Conservation (phyloP, 768 basidiomycete genomes). For the Plicaturopsis crispa region DNA sequence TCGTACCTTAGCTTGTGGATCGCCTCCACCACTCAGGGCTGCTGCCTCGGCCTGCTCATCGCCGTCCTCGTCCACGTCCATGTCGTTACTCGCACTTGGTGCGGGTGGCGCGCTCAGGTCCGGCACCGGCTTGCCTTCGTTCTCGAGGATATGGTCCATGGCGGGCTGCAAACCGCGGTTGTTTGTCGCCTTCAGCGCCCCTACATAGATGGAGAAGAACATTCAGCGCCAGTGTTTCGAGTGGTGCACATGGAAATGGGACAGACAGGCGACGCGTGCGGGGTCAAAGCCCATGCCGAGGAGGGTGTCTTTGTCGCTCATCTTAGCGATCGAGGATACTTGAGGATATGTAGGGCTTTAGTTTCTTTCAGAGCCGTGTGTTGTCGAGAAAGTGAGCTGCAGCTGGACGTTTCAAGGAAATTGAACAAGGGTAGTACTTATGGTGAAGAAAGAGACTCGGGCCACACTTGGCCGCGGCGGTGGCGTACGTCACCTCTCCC, state of each 20-base stretch:
- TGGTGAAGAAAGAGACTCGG: too few relatives aligned
- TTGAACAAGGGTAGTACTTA: too few relatives aligned
- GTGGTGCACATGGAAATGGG: conserved; percentile 5
- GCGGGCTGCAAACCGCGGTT: conserved; percentile 84
- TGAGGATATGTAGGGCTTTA: too few relatives aligned
- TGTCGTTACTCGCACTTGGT: conserved; percentile 17
- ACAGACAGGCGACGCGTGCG: conserved; percentile 79
- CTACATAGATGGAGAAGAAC: conserved; percentile 28
- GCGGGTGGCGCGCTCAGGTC: conserved; percentile 35
- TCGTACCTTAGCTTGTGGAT: conserved; percentile 62
- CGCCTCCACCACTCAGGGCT: conserved; percentile 36
- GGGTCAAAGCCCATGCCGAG: conserved; percentile 84
- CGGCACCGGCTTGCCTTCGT: conserved; percentile 72
- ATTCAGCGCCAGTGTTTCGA: conserved; percentile 6
- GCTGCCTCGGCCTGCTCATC: conserved; percentile 66
- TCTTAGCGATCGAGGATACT: conserved; percentile 23
- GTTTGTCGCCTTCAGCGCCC: conserved; percentile 83
- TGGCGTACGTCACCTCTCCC: too few relatives aligned
- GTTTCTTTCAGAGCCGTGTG: too few relatives aligned
- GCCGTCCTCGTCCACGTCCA: conserved; percentile 49
- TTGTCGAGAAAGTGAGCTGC: too few relatives aligned
- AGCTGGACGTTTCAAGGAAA: too few relatives aligned
- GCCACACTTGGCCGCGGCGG: too few relatives aligned
- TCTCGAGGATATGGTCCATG: conserved; percentile 83
- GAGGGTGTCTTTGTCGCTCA: conserved; percentile 65